phyloP scores from a whole-genome alignment of 768 basidiomycete species.

The Sporobolomyces pararoseus region DNA sequence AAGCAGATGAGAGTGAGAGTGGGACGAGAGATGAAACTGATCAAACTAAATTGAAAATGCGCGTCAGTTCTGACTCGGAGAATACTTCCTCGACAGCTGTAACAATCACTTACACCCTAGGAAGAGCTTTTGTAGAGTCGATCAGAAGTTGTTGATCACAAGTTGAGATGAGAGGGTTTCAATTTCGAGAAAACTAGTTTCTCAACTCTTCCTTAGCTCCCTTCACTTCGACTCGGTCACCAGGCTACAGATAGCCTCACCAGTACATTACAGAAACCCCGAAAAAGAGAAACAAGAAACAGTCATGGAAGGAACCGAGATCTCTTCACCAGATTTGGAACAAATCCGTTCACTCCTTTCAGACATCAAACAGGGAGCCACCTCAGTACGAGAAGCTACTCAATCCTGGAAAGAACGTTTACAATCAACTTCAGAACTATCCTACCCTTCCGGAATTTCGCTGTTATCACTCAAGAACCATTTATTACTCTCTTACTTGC shows the following conservation, averaged over 20 bases:
- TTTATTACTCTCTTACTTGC: conserved; percentile 75
- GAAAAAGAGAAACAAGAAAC: too few species aligned
- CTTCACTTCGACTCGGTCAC: not conserved
- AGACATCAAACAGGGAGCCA: conserved; percentile 21
- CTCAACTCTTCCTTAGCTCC: not conserved
- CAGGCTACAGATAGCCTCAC: too few species aligned
- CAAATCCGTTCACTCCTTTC: conserved; percentile 23
- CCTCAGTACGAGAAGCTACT: conserved; percentile 9
- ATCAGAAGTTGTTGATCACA: too few species aligned
- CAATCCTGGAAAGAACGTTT: conserved; percentile 18
- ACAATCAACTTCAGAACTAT: conserved; percentile 18
- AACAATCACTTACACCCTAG: too few species aligned
- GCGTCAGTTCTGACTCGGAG: too few species aligned
- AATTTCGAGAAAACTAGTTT: not conserved
- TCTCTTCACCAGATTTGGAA: conserved; percentile 10
- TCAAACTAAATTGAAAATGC: not conserved
- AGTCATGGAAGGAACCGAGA: not conserved
- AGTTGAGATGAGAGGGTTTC: too few species aligned
- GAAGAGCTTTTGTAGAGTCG: too few species aligned
- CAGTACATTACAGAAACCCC: too few species aligned
- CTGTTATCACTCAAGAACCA: conserved; percentile 84
- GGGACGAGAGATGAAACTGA: not conserved
- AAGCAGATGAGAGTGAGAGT: not conserved
- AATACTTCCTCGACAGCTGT: too few species aligned
- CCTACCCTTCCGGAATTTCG: conserved; percentile 66